Evolutionary conservation across 345 rosid species (phyloP), one percentile per base, ranked within the genome.

Genomic region (Cardamine chenopodiifolia): DNA sequence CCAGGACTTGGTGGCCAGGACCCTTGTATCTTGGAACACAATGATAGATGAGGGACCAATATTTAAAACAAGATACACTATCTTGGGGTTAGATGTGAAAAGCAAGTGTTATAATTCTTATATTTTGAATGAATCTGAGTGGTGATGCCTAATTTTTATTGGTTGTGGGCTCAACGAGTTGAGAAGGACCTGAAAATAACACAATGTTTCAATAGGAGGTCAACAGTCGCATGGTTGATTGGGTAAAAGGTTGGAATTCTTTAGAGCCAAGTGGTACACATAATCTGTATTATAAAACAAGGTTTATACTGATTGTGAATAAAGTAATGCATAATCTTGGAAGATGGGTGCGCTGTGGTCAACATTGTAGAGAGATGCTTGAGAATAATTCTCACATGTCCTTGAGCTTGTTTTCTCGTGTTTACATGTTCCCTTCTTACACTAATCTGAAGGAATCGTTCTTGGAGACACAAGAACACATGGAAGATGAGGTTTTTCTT

Each of bases 141-240:
- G 20, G 8, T 29, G 13, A 15, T 55, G 12, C 37, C 35, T 28
- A 55, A 0, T 55, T 55, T 22, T 17, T 39, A 68, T 56, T 69
- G 44, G 29, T 69, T 42, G 11, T 28, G 6, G 20, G 19, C 35
- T 44, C 23, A 57, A 35, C 3, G 44, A 42, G 48, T 71, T 23
- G 28, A 47, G 32, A 71, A 60, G n/a, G 35, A 25, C 60, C 0
- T 60, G 68, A 71, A 71, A 71, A 8, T 22, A 53, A 69, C 31
- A 69, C 44, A 69, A 69, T 57, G 73, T 26, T 69, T 68, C 44
- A 69, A 69, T 56, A 60, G 23, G 19, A 71, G 18, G 75, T 61
- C 68, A 71, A 34, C 15, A 3, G 4, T 35, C 6, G 44, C 6
- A 39, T 39, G 15, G 44, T 39, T 39, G 44, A 12, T 39, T 39